Percentiles rank a stretch among this genome's conserved stretches.
Evolutionary conservation across 345 rosid species (phyloP).

Genomic region (Eutrema heterophyllum): DNA sequence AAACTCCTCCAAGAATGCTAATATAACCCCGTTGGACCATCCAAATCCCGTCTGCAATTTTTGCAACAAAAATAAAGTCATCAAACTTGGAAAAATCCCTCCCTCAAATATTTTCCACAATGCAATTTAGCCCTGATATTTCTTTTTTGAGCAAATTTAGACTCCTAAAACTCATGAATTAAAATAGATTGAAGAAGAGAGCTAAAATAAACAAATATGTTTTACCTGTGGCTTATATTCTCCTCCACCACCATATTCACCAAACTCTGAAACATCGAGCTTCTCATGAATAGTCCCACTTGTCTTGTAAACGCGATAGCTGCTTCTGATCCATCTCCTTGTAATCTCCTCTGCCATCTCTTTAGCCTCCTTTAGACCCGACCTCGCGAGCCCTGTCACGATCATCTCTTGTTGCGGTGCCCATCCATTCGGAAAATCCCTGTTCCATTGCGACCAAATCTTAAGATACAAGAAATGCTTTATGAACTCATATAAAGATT

Average conservation of each 20-base stretch:
- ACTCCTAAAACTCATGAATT: not conserved
- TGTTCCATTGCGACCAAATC: constrained; percentile 18
- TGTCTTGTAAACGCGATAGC: constrained; percentile 44
- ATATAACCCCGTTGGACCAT: constrained; percentile 91
- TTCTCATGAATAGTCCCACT: constrained; percentile 56
- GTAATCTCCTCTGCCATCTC: constrained; percentile 71
- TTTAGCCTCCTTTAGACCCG: constrained; percentile 48
- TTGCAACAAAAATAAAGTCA: not conserved
- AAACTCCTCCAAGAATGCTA: constrained; percentile 84
- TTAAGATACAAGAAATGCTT: not conserved
- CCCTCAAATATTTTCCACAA: not conserved
- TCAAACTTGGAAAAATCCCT: not conserved
- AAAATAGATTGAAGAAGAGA: not conserved
- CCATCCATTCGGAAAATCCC: constrained; percentile 98
- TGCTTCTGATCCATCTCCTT: constrained; percentile 70
- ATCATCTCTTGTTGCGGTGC: constrained; percentile 82
- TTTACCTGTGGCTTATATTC: constrained; percentile 64
- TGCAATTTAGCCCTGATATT: not conserved
- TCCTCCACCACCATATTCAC: constrained; percentile 67
- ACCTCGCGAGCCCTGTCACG: constrained; percentile 63
- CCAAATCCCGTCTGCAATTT: constrained; percentile 82
- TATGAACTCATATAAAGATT: not conserved
- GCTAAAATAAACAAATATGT: not conserved
- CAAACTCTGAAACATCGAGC: constrained; percentile 43
- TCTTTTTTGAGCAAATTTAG: not conserved